phyloP scores from a whole-genome alignment of 2,329 filamentous ascomycete species.

The Cylindrodendrum hubeiense region DNA sequence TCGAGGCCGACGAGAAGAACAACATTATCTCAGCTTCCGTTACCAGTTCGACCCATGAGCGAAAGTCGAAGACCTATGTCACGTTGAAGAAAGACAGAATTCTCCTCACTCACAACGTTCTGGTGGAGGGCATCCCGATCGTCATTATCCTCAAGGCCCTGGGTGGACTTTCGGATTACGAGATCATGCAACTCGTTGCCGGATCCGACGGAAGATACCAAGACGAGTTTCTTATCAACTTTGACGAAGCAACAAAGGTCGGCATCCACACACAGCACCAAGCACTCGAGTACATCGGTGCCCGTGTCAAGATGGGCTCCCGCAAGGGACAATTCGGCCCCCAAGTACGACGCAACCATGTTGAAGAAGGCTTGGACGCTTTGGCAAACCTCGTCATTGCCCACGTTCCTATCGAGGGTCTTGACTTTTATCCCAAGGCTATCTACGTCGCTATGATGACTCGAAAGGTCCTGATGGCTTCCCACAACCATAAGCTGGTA shows the following conservation, averaged over 20 bases:
- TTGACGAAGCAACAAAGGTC: slow-evolving; percentile 88
- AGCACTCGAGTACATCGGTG: slow-evolving; percentile 91
- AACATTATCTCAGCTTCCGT: slow-evolving; percentile 95
- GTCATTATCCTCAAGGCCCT: slow-evolving; percentile 94
- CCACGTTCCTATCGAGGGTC: slow-evolving; percentile 89
- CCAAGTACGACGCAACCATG: slow-evolving; percentile 78
- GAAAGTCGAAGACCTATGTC: slow-evolving; percentile 98
- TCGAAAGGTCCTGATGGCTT: slow-evolving; percentile 93
- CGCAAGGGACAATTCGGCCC: slow-evolving; percentile 68
- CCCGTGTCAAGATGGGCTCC: slow-evolving; percentile 88
- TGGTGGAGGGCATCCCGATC: slow-evolving; percentile 94
- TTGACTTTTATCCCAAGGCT: slow-evolving; percentile 97
- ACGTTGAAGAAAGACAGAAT: slow-evolving; percentile 94
- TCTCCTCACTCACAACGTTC: slow-evolving; percentile 89
- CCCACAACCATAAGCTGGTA: slow-evolving; percentile 88
- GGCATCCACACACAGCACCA: slow-evolving; percentile 94
- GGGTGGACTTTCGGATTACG: slow-evolving; percentile 92
- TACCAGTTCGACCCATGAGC: slow-evolving; percentile 96
- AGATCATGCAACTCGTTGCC: slow-evolving; percentile 91
- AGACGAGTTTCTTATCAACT: slow-evolving; percentile 95
- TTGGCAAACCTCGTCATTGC: slow-evolving; percentile 94
- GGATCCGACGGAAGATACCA: slow-evolving; percentile 91
- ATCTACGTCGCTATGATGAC: slow-evolving; percentile 98
- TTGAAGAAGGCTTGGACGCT: slow-evolving; percentile 93
- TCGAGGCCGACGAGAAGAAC: slow-evolving; percentile 93